phyloP scores from a whole-genome alignment of 208 protist genomes.

The Trypanosoma melophagium region DNA sequence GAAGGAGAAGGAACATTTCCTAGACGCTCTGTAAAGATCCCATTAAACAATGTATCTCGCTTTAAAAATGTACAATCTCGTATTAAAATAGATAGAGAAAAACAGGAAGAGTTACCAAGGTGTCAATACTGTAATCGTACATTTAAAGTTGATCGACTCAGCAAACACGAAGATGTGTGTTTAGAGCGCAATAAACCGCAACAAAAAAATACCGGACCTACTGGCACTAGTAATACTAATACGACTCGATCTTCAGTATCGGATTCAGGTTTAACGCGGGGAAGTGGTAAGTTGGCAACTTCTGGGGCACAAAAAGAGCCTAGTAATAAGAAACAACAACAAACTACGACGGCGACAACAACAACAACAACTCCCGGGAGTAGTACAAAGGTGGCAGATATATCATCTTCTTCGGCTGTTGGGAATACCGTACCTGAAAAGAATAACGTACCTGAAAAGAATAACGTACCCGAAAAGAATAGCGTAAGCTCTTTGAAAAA shows the following conservation, averaged over 20 bases:
- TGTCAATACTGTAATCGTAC: conserved; percentile 75
- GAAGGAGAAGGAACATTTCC: conserved; percentile 3
- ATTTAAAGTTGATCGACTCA: conserved; percentile 71
- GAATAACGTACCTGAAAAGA: conserved; percentile 3
- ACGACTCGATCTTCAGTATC: neutral
- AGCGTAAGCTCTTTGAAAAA: conserved; percentile 3
- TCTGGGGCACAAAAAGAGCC: neutral
- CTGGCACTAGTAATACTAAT: neutral
- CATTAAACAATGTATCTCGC: conserved; percentile 75
- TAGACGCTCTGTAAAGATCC: conserved; percentile 38
- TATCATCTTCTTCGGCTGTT: neutral
- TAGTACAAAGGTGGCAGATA: neutral
- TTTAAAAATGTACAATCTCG: conserved; percentile 81
- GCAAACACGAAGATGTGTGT: conserved; percentile 84
- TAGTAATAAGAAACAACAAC: neutral
- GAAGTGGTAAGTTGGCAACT: neutral
- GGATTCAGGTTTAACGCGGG: neutral
- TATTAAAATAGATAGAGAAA: conserved; percentile 43
- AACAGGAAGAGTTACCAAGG: conserved; percentile 35
- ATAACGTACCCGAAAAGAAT: conserved; percentile 6
- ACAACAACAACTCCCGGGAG: neutral
- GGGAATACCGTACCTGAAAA: conserved; percentile 1
- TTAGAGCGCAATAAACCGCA: conserved; percentile 58
- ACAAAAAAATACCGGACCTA: neutral
- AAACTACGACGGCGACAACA: neutral